Base-by-base conservation (phyloP, 192 early-diverging fungal species). In the Powellomyces hirtus region DNA sequence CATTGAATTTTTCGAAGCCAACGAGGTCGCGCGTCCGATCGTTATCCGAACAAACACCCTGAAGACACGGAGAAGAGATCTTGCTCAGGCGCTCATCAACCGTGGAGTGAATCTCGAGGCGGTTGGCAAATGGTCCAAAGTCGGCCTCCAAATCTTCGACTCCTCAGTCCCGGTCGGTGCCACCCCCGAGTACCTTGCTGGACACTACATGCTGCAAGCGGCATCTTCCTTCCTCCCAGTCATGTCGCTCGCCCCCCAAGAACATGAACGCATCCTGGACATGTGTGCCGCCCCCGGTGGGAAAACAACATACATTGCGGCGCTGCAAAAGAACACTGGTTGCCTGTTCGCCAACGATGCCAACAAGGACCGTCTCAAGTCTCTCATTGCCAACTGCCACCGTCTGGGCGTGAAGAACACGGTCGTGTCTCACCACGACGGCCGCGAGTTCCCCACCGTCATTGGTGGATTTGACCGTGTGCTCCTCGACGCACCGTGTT, bases 261-360 rank as follows among this genome's bases (percentile, higher is more conserved):
- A 96, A 64, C 86, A 94, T 73, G 97, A 99, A 64, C 86, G 90
- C 38, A 84, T 97, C 27, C 76, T 99, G 36, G 97, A 99, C 75
- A 99, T 99, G 97, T 94, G 91, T 50, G 88, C 95, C 20, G 96
- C 97, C 14, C 97, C 97, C 6, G 97, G 97, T 44, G 97, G 97
- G 69, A 99, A 99, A 76, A 94, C 93, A 27, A 96, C 95, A 0
- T 94, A 98, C 77, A 93, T 96, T 52, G 89, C 94, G 22, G 92
- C 97, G 2, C 75, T 99, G 68, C 86, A 93, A 80, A 97, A 97
- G 80, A 99, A 99, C 81, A 98, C 97, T 24, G 97, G 97, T 42
- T 84, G 91, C 77, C 86, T 99, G 14, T 93, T 97, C 67, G 95
- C 97, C 37, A 99, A 99, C 77, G 97, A 99, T 75, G 91, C 93